A percentile compares a stretch with the other conserved stretches of the same genome.
These are phyloP conservation scores for Phytophthora cactorum DNA, from an alignment of 352 stramenopile genomes.

Conservation along the genomic window DNA sequence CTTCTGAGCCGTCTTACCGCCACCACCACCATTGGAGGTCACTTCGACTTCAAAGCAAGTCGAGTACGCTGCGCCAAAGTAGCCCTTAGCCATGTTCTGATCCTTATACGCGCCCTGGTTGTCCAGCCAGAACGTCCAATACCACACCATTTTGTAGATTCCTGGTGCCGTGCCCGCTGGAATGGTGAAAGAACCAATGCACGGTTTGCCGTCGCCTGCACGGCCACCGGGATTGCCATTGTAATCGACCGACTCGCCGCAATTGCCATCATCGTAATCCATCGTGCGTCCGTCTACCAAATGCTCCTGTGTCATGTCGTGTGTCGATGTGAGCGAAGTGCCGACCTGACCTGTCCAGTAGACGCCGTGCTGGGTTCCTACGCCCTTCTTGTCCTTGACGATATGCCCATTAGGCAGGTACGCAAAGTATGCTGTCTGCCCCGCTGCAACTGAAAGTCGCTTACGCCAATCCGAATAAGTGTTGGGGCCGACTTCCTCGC, in stretches of 20 bases:
- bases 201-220: constrained; percentile 67
- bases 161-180: constrained; percentile 48
- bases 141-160: constrained; percentile 76
- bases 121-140: constrained; percentile 74
- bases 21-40: constrained; percentile 10
- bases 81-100: constrained; percentile 51
- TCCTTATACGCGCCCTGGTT: constrained; percentile 55
- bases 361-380: constrained; percentile 63
- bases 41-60: constrained; percentile 78
- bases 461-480: constrained; percentile 70
- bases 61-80: constrained; percentile 72
- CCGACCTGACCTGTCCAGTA: constrained; percentile 65
- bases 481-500: constrained; percentile 53
- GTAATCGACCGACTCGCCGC: constrained; percentile 57
- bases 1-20: constrained; percentile 1
- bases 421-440: constrained; percentile 51
- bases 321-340: constrained; percentile 46
- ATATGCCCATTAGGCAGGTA: constrained; percentile 70
- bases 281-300: constrained; percentile 52
- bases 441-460: constrained; percentile 46
- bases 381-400: constrained; percentile 71
- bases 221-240: constrained; percentile 51
- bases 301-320: constrained; percentile 55
- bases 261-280: constrained; percentile 70
- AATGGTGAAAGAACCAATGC: constrained; percentile 59